Conservation (phyloP, 1,284 basidiomycete genomes). For the Tilletia indica region DNA sequence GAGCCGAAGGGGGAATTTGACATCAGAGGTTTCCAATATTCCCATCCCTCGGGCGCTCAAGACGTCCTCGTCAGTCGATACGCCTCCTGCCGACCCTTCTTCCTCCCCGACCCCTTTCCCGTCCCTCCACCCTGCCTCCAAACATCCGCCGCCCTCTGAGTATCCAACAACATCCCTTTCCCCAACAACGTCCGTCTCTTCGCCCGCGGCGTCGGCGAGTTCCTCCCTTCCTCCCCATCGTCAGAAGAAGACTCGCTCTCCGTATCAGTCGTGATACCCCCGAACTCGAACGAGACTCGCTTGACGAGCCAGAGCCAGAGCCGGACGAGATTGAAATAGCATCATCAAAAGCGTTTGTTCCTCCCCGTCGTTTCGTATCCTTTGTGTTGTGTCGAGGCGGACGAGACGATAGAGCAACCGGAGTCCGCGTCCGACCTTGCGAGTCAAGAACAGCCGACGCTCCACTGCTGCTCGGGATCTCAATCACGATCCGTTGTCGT, state of each 20-base stretch:
- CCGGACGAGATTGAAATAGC: conserved; percentile 8
- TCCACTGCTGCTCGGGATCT: too few relatives aligned
- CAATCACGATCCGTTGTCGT: too few relatives aligned
- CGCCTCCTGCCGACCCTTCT: not conserved
- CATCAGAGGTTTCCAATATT: not conserved
- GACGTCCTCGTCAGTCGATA: not conserved
- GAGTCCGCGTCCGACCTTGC: conserved; percentile 2
- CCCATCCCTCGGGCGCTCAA: not conserved
- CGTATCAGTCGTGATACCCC: conserved; percentile 8
- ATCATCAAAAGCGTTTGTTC: not conserved
- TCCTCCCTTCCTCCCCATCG: not conserved
- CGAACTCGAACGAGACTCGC: not conserved
- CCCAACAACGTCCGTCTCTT: conserved; percentile 9
- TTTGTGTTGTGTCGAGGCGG: not conserved
- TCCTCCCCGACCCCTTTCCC: not conserved
- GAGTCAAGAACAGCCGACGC: not conserved
- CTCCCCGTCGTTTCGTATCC: not conserved
- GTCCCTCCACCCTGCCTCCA: not conserved
- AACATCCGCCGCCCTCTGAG: not conserved
- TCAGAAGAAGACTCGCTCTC: not conserved
- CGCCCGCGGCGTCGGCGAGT: conserved; percentile 3
- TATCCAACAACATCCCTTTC: not conserved
- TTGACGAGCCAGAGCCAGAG: too few relatives aligned
- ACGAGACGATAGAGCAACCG: not conserved
- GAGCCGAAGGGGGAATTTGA: too few relatives aligned